Percentiles rank a stretch among this genome's conserved stretches.
Conservation (phyloP, 208 protist species). For the Lotmaria passim region DNA sequence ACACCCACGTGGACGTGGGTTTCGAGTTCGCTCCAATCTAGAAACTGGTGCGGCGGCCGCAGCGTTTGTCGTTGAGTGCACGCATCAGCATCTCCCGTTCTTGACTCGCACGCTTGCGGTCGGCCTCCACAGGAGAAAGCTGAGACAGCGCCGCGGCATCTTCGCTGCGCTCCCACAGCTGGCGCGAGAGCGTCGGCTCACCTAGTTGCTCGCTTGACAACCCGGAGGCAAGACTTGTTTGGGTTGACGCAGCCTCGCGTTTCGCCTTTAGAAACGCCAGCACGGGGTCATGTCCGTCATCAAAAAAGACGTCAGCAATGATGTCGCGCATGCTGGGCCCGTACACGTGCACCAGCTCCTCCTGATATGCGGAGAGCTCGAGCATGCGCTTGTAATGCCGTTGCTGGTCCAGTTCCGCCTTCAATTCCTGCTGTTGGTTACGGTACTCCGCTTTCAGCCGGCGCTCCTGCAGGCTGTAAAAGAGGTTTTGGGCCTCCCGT, state of each 20-base stretch:
- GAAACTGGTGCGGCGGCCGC: slow-evolving; percentile 11
- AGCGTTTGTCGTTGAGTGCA: slow-evolving; percentile 32
- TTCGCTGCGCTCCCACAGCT: slow-evolving; percentile 2
- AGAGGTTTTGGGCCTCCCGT: slow-evolving; percentile 40
- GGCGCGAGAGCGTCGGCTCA: neutral
- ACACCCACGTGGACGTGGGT: neutral
- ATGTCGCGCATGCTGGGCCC: slow-evolving; percentile 56
- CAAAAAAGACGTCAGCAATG: slow-evolving; percentile 48
- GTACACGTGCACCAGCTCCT: slow-evolving; percentile 63
- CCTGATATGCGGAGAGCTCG: slow-evolving; percentile 47
- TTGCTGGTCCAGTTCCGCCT: slow-evolving; percentile 54
- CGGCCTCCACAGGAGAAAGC: neutral
- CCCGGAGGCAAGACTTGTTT: neutral
- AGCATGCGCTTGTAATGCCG: slow-evolving; percentile 42
- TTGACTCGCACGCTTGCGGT: neutral
- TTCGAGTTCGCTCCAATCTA: neutral
- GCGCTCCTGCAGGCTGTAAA: slow-evolving; percentile 40
- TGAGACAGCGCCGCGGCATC: neutral
- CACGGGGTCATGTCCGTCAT: slow-evolving; percentile 38
- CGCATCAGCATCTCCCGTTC: slow-evolving; percentile 29
- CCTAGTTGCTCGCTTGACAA: neutral
- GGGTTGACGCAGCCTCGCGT: neutral
- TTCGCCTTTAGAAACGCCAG: slow-evolving; percentile 20
- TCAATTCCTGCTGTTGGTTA: slow-evolving; percentile 30
- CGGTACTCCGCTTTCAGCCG: slow-evolving; percentile 39